Base-by-base conservation (phyloP, 2,329 filamentous ascomycete species). In the Talaromyces funiculosus region DNA sequence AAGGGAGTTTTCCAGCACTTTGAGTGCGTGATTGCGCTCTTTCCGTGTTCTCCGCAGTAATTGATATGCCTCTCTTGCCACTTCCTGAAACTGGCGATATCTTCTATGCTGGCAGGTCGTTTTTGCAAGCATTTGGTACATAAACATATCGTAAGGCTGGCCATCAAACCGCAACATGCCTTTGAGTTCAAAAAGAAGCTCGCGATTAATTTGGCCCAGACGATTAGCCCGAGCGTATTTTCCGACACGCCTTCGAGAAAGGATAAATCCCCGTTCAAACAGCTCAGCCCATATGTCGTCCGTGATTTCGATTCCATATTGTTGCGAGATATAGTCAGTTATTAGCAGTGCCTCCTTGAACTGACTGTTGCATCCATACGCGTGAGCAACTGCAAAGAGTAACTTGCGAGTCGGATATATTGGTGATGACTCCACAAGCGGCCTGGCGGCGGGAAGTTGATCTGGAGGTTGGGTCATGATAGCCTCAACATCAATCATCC, bases 351-450 rank as follows among this genome's bases (percentile, higher is more conserved):
- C 88, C 1, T 80, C 77, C 0, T 78, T 70, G 3, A 91, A 78
- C 59, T 87, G 80, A 53, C 83, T 86, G 72, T 87, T 90, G 63
- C 80, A 81, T n/a, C 87, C 83, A 64, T 87, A 89, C 1, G 80
- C 78, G 68, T 90, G 86, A 5, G 87, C 86, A n/a, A 92, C 75
- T 8, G 86, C 82, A 59, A 83, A 78, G 22, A 93, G 78, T 0
- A 92, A 77, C 2, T 77, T 75, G 7, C 71, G 64, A 0, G 82
- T 84, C 2, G 90, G 90, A 55, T 78, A 76, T 33, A 88, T 71
- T 7, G 83, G 81, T 1, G 83, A 86, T 29, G 79, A 76, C 0
- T 65, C 67, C 0, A 76, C 69, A 45, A 83, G 80, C 1, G 68
- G 66, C 31, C 69, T 76, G n/a, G 77, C 71, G 1, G 70, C 68